Conservation (phyloP, 1,284 basidiomycete species). For the Rhodotorula sp. region DNA sequence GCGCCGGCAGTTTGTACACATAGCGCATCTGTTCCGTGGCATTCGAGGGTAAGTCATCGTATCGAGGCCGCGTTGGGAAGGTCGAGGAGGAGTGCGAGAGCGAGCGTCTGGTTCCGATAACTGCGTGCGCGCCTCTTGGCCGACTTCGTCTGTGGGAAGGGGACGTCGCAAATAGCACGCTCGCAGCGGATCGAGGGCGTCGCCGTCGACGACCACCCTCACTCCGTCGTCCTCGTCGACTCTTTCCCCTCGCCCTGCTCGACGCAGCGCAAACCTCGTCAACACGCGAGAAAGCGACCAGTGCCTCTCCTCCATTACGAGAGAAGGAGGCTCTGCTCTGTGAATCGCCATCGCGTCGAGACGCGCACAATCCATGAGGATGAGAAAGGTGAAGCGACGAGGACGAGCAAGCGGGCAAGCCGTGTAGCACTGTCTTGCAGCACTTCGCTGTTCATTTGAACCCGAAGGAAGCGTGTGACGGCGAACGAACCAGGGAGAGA, state of each 20-base stretch:
- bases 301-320: neutral
- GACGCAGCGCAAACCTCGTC: neutral
- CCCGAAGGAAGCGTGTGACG: too few relatives aligned
- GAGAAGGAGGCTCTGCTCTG: neutral
- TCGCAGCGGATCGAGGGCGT: too few relatives aligned
- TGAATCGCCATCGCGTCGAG: neutral
- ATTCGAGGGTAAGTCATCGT: neutral
- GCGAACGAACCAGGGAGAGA: too few relatives aligned
- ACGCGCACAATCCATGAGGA: too few relatives aligned
- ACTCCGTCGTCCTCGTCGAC: neutral
- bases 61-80: neutral
- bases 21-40: neutral
- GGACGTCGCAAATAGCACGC: neutral
- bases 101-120: too few relatives aligned
- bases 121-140: too few relatives aligned
- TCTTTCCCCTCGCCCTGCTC: neutral
- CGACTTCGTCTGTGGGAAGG: neutral
- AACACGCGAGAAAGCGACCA: too few relatives aligned
- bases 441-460: too few relatives aligned
- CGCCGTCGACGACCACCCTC: neutral
- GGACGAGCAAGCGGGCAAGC: too few relatives aligned
- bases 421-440: too few relatives aligned
- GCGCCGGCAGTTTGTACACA: neutral
- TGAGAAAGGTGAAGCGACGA: too few relatives aligned
- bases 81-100: neutral